Base-by-base conservation (phyloP, 345 rosid species). In the Reutealis trisperma region DNA sequence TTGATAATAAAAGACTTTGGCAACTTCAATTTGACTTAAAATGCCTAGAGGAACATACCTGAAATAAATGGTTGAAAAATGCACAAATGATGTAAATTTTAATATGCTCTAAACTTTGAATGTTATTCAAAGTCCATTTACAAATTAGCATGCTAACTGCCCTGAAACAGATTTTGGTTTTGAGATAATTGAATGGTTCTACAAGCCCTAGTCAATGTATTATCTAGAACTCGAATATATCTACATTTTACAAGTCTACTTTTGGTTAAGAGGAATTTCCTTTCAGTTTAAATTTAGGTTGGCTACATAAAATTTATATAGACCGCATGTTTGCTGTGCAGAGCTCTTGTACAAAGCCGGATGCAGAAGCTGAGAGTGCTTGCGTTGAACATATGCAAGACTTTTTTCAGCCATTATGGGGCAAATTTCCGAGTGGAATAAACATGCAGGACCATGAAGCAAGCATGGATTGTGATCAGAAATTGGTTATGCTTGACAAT, bases 311-410 rank as follows among this genome's bases (percentile, higher is more conserved):
- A 51, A 71, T 73, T 75, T 78, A 30, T 79, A 45, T 59, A 74
- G 68, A 70, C 63, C 72, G 82, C 67, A 69, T 80, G 72, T 79
- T 77, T 86, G 63, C 49, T 80, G 81, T 86, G 87, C 89, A 90
- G 98, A 94, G 97, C 87, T 90, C 97, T 75, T 91, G 93, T 81
- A 87, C 93, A 41, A 91, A 88, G 77, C 92, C 93, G 58, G 92
- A 90, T 68, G 73, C 85, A 84, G 92, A 89, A 82, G 89, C 86
- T 30, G 94, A 91, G 78, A 77, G 85, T 67, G 83, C 80, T 16
- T 83, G 75, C 47, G 75, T 83, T 75, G 88, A 89, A 70, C 87
- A 81, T 62, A 54, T 70, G 71, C 79, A 47, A 51, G 87, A 87
- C 21, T 49, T 62, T 52, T 44, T 82, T 19, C 74, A 19, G 72